Conservation (phyloP, 169 alveolate species). For the Plasmodium malariae region DNA sequence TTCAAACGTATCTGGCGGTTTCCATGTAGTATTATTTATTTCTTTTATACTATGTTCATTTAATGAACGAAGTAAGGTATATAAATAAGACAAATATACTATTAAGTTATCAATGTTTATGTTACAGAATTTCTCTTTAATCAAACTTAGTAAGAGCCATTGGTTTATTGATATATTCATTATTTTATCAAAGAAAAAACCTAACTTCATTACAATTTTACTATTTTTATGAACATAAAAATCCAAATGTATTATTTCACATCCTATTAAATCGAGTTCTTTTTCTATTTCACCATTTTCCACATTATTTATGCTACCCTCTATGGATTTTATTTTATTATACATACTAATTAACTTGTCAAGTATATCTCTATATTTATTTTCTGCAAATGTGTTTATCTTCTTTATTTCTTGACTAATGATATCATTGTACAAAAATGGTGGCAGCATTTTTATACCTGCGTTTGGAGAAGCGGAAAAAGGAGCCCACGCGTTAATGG, state of each 20-base stretch:
- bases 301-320: neutral
- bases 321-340: slow-evolving; percentile 46
- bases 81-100: slow-evolving; percentile 80
- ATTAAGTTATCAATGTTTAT: slow-evolving; percentile 84
- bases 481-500: neutral
- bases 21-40: slow-evolving; percentile 69
- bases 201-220: slow-evolving; percentile 76
- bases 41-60: neutral
- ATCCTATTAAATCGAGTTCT: slow-evolving; percentile 71
- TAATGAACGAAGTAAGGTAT: slow-evolving; percentile 78
- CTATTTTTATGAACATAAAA: slow-evolving; percentile 79
- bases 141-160: slow-evolving; percentile 84
- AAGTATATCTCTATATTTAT: slow-evolving; percentile 76
- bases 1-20: slow-evolving; percentile 87
- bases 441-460: slow-evolving; percentile 73
- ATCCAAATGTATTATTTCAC: slow-evolving; percentile 80
- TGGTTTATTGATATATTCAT: slow-evolving; percentile 79
- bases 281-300: slow-evolving; percentile 42
- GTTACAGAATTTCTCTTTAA: slow-evolving; percentile 84
- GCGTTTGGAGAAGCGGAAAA: neutral
- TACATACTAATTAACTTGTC: slow-evolving; percentile 74
- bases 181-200: slow-evolving; percentile 78
- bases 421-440: slow-evolving; percentile 77
- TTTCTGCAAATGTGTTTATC: slow-evolving; percentile 78
- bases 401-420: slow-evolving; percentile 79